Conservation (phyloP, 2,329 filamentous ascomycete genomes). For the Verticillium albo-atrum region DNA sequence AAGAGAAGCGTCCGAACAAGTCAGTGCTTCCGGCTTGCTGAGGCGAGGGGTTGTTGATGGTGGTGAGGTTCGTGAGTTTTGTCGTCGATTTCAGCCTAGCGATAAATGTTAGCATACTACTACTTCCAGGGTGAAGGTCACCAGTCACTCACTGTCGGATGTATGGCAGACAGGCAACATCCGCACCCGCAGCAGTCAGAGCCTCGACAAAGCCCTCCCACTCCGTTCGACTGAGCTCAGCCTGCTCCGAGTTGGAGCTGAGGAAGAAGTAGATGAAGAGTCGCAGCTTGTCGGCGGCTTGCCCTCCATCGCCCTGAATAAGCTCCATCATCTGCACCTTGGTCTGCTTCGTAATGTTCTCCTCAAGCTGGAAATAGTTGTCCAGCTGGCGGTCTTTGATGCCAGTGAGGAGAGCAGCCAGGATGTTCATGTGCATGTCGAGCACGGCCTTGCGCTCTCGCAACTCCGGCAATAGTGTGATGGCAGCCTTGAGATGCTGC, state of each 20-base stretch:
- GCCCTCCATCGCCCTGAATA: constrained; percentile 71
- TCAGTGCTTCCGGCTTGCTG: constrained; percentile 64
- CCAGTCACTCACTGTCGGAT: constrained; percentile 66
- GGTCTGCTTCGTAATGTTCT: constrained; percentile 85
- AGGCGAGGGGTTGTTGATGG: constrained; percentile 70
- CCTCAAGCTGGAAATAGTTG: constrained; percentile 93
- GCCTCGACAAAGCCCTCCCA: constrained; percentile 84
- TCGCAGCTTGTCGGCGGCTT: constrained; percentile 83
- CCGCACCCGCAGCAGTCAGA: constrained; percentile 68
- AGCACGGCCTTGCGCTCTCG: constrained; percentile 87
- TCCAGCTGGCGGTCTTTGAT: constrained; percentile 96
- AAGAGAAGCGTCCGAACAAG: constrained; percentile 89
- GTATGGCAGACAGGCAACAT: constrained; percentile 76
- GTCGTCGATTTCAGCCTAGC: constrained; percentile 84
- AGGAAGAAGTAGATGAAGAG: constrained; percentile 97
- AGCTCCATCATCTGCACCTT: constrained; percentile 86
- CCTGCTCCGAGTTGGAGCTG: constrained; percentile 71
- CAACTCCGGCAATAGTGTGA: constrained; percentile 86
- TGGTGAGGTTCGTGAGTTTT: constrained; percentile 96
- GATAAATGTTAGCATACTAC: neutral
- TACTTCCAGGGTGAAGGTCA: neutral
- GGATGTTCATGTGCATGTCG: constrained; percentile 97
- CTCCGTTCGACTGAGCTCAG: constrained; percentile 78
- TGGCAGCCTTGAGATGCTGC: constrained; percentile 92
- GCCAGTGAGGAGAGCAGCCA: constrained; percentile 49